Evolutionary conservation across 768 basidiomycete genomes (phyloP).

Genomic region (Cantharellus anzutake): DNA sequence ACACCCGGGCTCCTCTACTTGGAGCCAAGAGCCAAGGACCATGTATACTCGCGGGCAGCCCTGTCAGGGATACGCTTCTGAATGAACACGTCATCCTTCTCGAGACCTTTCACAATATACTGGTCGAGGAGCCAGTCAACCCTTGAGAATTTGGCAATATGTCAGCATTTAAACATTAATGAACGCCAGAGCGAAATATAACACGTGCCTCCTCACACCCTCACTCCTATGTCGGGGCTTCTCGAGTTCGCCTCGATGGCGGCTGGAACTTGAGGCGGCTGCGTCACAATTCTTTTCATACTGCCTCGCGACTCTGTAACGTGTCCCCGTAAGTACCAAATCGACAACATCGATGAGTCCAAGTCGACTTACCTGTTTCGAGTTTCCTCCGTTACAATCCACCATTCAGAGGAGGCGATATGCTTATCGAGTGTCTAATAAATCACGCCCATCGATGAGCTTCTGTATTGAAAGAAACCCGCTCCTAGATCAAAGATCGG

Average conservation of each 20-base stretch:
- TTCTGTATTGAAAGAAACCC: not conserved
- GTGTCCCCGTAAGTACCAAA: not conserved
- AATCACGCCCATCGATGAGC: too few species aligned
- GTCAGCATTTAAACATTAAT: not conserved
- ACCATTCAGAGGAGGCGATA: constrained; percentile 1
- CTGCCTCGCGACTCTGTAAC: not conserved
- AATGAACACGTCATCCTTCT: constrained; percentile 1
- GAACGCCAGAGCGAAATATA: not conserved
- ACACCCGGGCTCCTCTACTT: not conserved
- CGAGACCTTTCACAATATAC: not conserved
- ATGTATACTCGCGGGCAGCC: not conserved
- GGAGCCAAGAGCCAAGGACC: not conserved
- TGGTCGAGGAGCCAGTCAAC: not conserved
- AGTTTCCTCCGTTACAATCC: not conserved
- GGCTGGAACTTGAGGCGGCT: not conserved
- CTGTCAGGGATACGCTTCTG: not conserved
- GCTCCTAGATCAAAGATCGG: not conserved
- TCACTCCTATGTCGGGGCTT: not conserved
- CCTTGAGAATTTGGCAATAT: not conserved
- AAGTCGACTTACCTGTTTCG: not conserved
- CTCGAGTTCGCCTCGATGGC: not conserved
- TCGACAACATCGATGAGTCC: not conserved
- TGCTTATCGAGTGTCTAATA: not conserved
- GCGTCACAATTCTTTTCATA: not conserved
- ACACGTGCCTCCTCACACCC: not conserved